These are phyloP conservation scores for Leccinum insolens DNA, from an alignment of 1,284 basidiomycete species.

Conservation along the genomic window DNA sequence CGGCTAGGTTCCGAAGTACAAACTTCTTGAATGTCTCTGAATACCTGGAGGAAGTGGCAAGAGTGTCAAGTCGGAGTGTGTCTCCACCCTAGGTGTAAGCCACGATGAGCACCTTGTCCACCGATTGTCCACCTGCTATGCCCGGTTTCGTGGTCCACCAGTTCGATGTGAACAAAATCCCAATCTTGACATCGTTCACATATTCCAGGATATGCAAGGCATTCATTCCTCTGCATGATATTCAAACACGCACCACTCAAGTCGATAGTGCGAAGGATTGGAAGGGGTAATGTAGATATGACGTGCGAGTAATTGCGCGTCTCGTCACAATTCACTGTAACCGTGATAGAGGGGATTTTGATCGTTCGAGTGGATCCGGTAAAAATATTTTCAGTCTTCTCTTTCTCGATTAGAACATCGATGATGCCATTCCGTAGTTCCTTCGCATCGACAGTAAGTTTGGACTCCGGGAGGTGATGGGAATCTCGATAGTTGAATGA, in stretches of 20 bases:
- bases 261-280: conserved; percentile 16
- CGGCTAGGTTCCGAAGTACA: conserved; percentile 5
- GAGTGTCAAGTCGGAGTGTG: background rate
- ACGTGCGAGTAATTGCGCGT: conserved; percentile 16
- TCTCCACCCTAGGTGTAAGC: background rate
- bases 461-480: too few species aligned
- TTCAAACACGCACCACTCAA: conserved; percentile 11
- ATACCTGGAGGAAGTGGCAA: background rate
- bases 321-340: conserved; percentile 9
- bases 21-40: conserved; percentile 8
- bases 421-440: background rate
- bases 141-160: too few species aligned
- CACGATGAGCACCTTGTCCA: too few species aligned
- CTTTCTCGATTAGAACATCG: background rate
- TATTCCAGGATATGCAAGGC: conserved; percentile 8
- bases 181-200: conserved; percentile 29
- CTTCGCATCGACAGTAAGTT: background rate
- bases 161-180: conserved; percentile 19
- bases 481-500: background rate
- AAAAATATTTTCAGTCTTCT: background rate
- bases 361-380: background rate
- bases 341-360: background rate
- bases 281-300: conserved; percentile 20
- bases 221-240: conserved; percentile 15
- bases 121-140: too few species aligned